A percentile compares a stretch with the other conserved stretches of the same genome.
Conservation (phyloP, 805 yeast genomes). For the Barnettozyma siamensis region DNA sequence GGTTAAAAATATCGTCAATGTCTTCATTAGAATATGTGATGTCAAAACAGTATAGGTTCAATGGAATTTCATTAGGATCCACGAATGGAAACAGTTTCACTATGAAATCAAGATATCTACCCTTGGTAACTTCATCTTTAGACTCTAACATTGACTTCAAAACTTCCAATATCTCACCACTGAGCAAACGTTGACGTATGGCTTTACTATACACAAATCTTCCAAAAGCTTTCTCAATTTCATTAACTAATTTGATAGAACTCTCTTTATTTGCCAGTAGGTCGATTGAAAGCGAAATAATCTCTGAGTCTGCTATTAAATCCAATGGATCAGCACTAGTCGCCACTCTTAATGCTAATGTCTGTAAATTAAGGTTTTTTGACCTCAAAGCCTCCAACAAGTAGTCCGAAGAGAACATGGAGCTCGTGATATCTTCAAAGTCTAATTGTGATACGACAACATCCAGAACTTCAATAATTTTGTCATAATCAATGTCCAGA, state of each 20-base stretch:
- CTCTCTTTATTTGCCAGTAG: conserved; percentile 6
- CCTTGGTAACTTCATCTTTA: conserved; percentile 1
- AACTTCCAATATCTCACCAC: conserved; percentile 6
- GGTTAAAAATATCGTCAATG: conserved; percentile 10
- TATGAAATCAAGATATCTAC: conserved; percentile 15
- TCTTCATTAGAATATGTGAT: conserved; percentile 12
- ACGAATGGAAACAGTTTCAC: conserved; percentile 11
- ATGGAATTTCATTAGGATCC: conserved; percentile 14
- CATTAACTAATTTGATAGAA: conserved; percentile 14
- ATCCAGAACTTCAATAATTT: conserved; percentile 14
- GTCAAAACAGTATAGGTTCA: conserved; percentile 9
- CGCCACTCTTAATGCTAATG: conserved; percentile 17
- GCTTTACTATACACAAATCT: conserved; percentile 14
- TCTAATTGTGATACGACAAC: conserved; percentile 10
- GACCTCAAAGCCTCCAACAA: conserved; percentile 20
- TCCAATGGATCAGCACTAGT: conserved; percentile 21
- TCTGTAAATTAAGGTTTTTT: conserved; percentile 14
- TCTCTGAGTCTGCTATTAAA: conserved; percentile 19
- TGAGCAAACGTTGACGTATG: conserved; percentile 18
- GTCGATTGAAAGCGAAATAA: conserved; percentile 13
- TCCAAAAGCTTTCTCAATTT: conserved; percentile 15
- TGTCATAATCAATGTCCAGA: conserved; percentile 11
- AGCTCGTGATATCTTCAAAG: conserved; percentile 15
- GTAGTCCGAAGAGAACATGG: conserved; percentile 13
- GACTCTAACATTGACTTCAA: conserved; percentile 10